Evolutionary conservation across 768 basidiomycete genomes (phyloP), one percentile per base, ranked within the genome.

Genomic region (Lyophyllum atratum): DNA sequence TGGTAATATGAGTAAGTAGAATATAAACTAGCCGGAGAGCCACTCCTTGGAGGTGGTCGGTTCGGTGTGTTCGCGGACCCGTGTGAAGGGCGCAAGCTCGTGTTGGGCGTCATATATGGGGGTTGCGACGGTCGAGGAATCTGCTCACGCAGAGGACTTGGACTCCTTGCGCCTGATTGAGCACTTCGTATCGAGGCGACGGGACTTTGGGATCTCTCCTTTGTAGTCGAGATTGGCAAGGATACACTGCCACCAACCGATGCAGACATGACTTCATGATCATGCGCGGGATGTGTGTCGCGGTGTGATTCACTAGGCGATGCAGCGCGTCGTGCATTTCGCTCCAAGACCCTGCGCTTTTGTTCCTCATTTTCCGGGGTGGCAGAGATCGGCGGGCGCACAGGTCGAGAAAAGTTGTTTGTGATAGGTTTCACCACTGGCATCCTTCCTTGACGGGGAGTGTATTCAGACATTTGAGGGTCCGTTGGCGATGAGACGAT

Each of bases 1-100:
- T 80, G 81, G 57, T 90, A 90, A 66, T 81, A 89, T 4, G 88
- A 89, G 64, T 89, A 89, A 14, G 72, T 68, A 19, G 86, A 87
- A 69, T 89, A 89, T 17, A 87, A 55, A 58, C 70, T 74, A 4
- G 71, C 65, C 10, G 77, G 69, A 1, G 79, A 79, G 25, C 60
- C 68, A 19, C 71, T 59, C 59, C 79, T 70, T 21, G 72, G 48
- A 39, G 76, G 76, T 9, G 74, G 72, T 49, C 69, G 69, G n/a
- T 43, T 56, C 29, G 33, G 19, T 21, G 46, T 17, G 25, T 68
- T 57, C n/a, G 64, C 58, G 25, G 73, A 70, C 46, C 59, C 54
- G 34, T 61, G 55, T 12, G 48, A 49, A 51, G 55, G 43, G 17
- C 52, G 51, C 26, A 59, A 46, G 29, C 44, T 53, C 39, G 50